Base-by-base conservation (phyloP, 2,329 filamentous ascomycete species). In the Metarhizium humberi region DNA sequence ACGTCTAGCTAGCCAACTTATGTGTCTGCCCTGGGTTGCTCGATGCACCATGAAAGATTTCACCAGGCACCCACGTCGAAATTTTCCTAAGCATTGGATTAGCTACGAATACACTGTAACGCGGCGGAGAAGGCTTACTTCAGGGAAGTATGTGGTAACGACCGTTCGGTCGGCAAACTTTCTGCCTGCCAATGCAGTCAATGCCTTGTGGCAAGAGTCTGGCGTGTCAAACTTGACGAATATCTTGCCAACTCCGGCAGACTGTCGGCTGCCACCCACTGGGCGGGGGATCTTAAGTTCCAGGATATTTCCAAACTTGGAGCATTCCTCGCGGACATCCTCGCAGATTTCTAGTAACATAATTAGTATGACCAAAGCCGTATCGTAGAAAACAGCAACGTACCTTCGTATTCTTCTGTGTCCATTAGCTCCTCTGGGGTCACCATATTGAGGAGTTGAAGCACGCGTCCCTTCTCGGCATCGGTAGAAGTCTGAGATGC, bases 371-470 rank as follows among this genome's bases (percentile, higher is more conserved):
- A 5, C 6, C 6, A 29, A 48, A 8, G n/a, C 14, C n/a, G 43
- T 36, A 13, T 48, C 50, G 2, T 11, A 43, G 7, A 4, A 6
- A 25, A 11, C 14, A 18, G 6, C 14, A 36, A 63, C 76, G 67
- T 79, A 92, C 92, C 92, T 73, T 96, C 89, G 66, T 96, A 97
- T 66, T 99, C 94, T 40, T 97, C 92, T 52, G 85, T 86, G 67
- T 97, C 92, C 73, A 96, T 84, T 29, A 99, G 77, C 72, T 99
- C 94, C 64, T 99, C 94, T 0, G 91, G 80, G 0, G 94, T 99
- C 40, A 99, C 92, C 94, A 99, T 99, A 76, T 99, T 99, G 66
- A 99, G 82, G 58, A 99, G 77, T 73, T 96, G 92, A 58, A 99
- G 71, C 16, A 99, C 92, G 55, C 89, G 83, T 61, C 88, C 88